A percentile compares a stretch with the other conserved stretches of the same genome.
phyloP scores from a whole-genome alignment of 768 basidiomycete genomes.

The Pleurotus ostreatus region DNA sequence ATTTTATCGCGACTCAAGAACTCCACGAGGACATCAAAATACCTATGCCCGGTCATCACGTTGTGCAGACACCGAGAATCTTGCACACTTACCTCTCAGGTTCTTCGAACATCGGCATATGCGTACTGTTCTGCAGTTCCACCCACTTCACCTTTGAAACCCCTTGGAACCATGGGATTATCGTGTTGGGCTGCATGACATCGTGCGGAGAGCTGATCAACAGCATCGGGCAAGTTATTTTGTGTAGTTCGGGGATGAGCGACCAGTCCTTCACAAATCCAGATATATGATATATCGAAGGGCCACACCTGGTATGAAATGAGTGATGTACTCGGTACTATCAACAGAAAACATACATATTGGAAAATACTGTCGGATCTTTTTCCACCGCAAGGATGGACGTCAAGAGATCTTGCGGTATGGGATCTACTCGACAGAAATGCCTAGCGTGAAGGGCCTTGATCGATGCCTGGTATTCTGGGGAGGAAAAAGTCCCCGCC shows the following conservation, averaged over 20 bases:
- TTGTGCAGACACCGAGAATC: not conserved
- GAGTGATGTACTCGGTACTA: not conserved
- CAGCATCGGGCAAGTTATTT: constrained; percentile 18
- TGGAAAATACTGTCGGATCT: constrained; percentile 27
- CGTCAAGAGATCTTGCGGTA: constrained; percentile 26
- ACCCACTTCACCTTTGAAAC: constrained; percentile 32
- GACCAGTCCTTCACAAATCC: constrained; percentile 19
- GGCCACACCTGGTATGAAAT: constrained; percentile 25
- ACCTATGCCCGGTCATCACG: not conserved
- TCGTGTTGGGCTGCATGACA: constrained; percentile 15
- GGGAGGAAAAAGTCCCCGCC: not conserved
- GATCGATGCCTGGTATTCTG: constrained; percentile 28
- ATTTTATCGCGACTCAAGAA: not conserved
- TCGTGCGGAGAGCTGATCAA: constrained; percentile 20
- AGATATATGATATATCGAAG: constrained; percentile 27
- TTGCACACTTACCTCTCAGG: constrained; percentile 14
- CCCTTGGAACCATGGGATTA: constrained; percentile 18
- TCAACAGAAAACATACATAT: constrained; percentile 22
- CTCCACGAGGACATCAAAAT: not conserved
- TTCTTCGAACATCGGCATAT: constrained; percentile 19
- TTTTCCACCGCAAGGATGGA: constrained; percentile 21
- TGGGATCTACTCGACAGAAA: constrained; percentile 25
- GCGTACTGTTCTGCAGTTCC: constrained; percentile 25
- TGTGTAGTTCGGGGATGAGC: constrained; percentile 16
- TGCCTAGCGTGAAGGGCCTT: constrained; percentile 27